A percentile compares a stretch with the other conserved stretches of the same genome.
These are phyloP conservation scores for Phaffomyces opuntiae DNA, from an alignment of 805 yeast genomes.

Conservation along the genomic window DNA sequence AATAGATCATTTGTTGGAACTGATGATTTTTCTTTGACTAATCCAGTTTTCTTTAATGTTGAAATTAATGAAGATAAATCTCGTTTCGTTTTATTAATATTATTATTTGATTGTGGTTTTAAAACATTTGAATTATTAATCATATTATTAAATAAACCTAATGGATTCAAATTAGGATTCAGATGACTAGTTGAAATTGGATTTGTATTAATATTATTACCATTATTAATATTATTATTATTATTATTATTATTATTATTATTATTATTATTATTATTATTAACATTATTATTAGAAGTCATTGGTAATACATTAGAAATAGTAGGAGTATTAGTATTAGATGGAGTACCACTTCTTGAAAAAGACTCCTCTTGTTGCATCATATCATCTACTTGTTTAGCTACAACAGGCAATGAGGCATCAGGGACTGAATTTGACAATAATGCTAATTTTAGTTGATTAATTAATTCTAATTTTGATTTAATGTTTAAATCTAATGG, in stretches of 20 bases:
- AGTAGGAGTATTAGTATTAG: background rate
- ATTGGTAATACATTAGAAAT: conserved; percentile 2
- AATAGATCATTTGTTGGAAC: conserved; percentile 7
- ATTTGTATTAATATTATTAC: conserved; percentile 1
- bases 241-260: background rate
- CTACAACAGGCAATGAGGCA: conserved; percentile 27
- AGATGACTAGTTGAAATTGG: background rate
- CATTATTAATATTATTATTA: background rate
- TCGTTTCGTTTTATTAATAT: conserved; percentile 2
- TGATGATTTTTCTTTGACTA: conserved; percentile 10
- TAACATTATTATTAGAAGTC: background rate
- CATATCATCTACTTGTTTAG: conserved; percentile 30
- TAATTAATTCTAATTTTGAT: conserved; percentile 27
- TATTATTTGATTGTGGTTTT: conserved; percentile 6
- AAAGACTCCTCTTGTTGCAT: conserved; percentile 31
- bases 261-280: background rate
- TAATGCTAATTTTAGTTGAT: conserved; percentile 29
- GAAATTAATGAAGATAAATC: conserved; percentile 15
- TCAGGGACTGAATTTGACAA: conserved; percentile 27
- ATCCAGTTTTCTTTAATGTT: conserved; percentile 15
- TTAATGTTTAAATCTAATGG: conserved; percentile 25
- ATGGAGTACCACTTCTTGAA: conserved; percentile 20
- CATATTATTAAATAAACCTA: conserved; percentile 15
- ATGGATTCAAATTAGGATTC: conserved; percentile 7
- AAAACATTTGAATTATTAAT: conserved; percentile 4